A percentile compares a stretch with the other conserved stretches of the same genome.
Conservation (phyloP, 139 green algal species). For the Volvox reticuliferus region DNA sequence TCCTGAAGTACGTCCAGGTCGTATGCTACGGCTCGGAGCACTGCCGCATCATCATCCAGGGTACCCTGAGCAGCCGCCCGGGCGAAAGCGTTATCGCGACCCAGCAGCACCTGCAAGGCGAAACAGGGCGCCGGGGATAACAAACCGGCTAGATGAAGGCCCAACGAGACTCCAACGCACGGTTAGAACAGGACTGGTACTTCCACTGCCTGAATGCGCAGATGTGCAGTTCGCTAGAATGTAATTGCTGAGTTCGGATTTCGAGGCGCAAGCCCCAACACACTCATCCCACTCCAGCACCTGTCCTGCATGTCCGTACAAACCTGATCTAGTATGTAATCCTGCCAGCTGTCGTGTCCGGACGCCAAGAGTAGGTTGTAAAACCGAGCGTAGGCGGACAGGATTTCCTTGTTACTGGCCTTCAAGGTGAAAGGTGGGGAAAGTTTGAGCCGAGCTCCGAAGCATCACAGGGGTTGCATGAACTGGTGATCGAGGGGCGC, state of each 20-base stretch:
- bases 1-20: conserved; percentile 72
- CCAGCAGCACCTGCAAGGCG: conserved; percentile 53
- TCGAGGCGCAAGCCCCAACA: too few species aligned
- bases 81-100: conserved; percentile 69
- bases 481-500: neutral
- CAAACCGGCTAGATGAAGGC: too few species aligned
- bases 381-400: conserved; percentile 61
- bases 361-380: conserved; percentile 63
- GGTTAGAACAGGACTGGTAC: too few species aligned
- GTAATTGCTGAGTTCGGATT: too few species aligned
- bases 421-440: neutral
- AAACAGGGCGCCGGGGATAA: too few species aligned
- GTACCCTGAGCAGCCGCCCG: conserved; percentile 66
- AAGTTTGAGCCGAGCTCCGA: too few species aligned
- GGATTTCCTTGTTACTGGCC: conserved; percentile 64
- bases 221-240: neutral
- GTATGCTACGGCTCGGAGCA: conserved; percentile 62
- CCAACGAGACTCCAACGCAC: too few species aligned
- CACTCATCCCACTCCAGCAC: too few species aligned
- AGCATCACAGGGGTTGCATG: neutral
- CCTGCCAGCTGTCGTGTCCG: conserved; percentile 64
- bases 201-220: too few species aligned
- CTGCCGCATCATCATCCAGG: conserved; percentile 53
- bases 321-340: conserved; percentile 74
- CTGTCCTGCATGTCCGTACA: neutral